Evolutionary conservation across 2,329 filamentous ascomycete genomes (phyloP), one percentile per base, ranked within the genome.

Genomic region (Diplodia seriata): DNA sequence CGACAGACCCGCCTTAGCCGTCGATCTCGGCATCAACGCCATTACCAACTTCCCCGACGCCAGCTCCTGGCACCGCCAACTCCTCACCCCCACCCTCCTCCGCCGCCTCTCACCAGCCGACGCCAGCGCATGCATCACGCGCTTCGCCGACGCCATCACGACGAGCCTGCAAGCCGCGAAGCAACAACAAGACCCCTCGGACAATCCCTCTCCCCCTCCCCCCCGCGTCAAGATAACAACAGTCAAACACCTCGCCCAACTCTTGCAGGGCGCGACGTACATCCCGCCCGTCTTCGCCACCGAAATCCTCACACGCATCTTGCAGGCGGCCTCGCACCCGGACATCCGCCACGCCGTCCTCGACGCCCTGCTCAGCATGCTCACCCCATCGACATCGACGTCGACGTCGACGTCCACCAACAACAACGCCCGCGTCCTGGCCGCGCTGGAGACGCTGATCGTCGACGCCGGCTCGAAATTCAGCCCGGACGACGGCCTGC

Each of bases 41-140:
- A 73, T 80, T 29, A 51, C 78, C 1, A 69, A 76, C 15, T 72
- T 71, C n/a, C 76, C 78, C 6, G 73, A 77, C 18, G 74, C 79
- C 43, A 81, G 79, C 70, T 80, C 81, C 0, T 82, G 81, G 81
- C 80, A 82, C 71, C 75, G 81, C 4, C 67, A 71, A 43, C 66
- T 82, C 2, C 70, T 82, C 2, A 74, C 74, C 4, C 40, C 59
- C 9, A 70, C 70, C 1, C 75, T 80, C n/a, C 69, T 82, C 26
- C 72, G 73, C 2, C 68, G 74, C 4, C 71, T 82, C 1, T 69
- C 79, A 0, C 72, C 76, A 11, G 70, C 72, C 5, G 66, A 76
- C 12, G 76, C 78, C 0, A 68, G 73, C 14, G 59, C 63, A 3
- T 75, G 78, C 61, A 66, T 81, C 5, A 47, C 66, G 1, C 59